These are phyloP conservation scores for Populus euphratica DNA, from an alignment of 345 rosid genomes.

Conservation along the genomic window DNA sequence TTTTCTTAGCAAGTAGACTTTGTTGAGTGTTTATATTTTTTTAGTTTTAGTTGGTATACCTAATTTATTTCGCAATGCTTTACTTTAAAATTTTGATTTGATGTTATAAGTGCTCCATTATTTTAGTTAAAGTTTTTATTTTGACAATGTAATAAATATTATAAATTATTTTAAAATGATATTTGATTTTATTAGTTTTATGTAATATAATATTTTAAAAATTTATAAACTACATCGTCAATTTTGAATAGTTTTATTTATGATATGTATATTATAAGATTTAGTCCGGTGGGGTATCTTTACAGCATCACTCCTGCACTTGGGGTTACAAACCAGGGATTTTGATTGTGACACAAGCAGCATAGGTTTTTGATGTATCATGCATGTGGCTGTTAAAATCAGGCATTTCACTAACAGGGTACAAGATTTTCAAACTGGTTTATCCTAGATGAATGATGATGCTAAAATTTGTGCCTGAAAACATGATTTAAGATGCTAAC, in stretches of 20 bases:
- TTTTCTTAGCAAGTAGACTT: too few species aligned
- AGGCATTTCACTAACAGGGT: background rate
- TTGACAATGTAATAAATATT: too few species aligned
- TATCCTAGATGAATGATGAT: background rate
- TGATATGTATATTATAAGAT: too few species aligned
- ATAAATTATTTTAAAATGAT: too few species aligned
- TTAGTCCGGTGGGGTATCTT: fast-evolving
- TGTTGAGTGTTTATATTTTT: too few species aligned
- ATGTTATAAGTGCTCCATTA: too few species aligned
- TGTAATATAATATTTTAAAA: too few species aligned
- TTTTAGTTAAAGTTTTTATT: too few species aligned
- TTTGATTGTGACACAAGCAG: fast-evolving
- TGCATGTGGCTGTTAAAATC: background rate
- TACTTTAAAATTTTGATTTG: too few species aligned
- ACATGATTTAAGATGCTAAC: background rate
- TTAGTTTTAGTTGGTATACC: too few species aligned
- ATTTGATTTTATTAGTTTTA: too few species aligned
- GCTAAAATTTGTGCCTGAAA: background rate
- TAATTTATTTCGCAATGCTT: fast-evolving
- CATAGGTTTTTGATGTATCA: background rate
- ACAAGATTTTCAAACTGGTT: background rate
- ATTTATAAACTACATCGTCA: fast-evolving
- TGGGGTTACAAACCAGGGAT: fast-evolving
- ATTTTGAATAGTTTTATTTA: too few species aligned
- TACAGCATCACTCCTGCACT: fast-evolving